A percentile compares a stretch with the other conserved stretches of the same genome.
Conservation (phyloP, 257 asterid species). For the Echites panduratus region DNA sequence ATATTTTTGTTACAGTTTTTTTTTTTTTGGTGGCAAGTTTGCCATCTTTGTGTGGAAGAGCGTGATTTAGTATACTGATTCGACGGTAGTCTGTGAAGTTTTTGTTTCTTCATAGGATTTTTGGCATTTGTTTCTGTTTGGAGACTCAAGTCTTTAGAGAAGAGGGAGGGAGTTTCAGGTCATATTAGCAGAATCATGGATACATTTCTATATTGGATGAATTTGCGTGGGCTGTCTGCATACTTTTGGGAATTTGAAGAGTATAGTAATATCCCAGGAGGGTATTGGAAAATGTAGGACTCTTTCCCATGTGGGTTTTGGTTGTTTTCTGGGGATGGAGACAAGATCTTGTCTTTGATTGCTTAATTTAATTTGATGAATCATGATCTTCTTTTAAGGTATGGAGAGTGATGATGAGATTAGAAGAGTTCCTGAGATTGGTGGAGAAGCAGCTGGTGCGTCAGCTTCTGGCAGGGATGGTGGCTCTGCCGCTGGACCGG, state of each 20-base stretch:
- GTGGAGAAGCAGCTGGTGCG: conserved; percentile 54
- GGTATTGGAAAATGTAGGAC: neutral
- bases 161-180: neutral
- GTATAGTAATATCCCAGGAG: neutral
- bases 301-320: neutral
- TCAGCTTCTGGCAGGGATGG: conserved; percentile 58
- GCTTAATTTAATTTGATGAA: neutral
- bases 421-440: conserved; percentile 95
- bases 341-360: neutral
- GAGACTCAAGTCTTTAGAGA: neutral
- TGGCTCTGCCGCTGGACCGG: conserved; percentile 40
- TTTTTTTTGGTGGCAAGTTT: neutral
- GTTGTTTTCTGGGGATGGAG: conserved; percentile 7
- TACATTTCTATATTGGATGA: conserved; percentile 4
- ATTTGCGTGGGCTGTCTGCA: neutral
- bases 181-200: neutral
- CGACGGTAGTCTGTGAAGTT: neutral
- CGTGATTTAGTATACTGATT: neutral
- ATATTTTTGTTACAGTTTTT: neutral
- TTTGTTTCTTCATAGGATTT: neutral
- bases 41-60: neutral
- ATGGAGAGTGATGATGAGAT: conserved; percentile 99
- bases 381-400: conserved; percentile 32
- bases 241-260: neutral
- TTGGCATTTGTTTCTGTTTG: neutral